These are phyloP conservation scores for Aspergillus brasiliensis DNA, from an alignment of 2,329 filamentous ascomycete genomes.

Conservation along the genomic window DNA sequence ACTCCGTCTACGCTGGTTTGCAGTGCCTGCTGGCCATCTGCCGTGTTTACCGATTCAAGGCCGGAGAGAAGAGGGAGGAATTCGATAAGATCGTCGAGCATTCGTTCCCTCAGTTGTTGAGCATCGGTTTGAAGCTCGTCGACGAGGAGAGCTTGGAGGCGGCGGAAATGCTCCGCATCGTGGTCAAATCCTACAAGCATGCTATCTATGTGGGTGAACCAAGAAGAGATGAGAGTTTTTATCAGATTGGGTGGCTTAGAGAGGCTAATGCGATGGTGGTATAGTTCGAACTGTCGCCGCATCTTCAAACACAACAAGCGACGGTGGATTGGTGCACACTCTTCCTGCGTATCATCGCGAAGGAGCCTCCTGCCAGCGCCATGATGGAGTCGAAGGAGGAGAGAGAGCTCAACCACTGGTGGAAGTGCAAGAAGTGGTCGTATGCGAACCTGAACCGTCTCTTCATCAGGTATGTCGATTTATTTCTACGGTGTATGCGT, in stretches of 20 bases:
- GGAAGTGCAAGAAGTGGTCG: conserved; percentile 99
- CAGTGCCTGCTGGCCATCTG: conserved; percentile 94
- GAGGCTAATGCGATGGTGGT: conserved; percentile 33
- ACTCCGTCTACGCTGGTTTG: conserved; percentile 86
- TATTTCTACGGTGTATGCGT: not conserved
- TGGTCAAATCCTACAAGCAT: conserved; percentile 97
- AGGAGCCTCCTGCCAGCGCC: conserved; percentile 75
- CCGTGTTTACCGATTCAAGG: conserved; percentile 93
- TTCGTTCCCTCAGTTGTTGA: conserved; percentile 83
- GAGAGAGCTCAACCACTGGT: conserved; percentile 94
- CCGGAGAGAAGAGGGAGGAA: conserved; percentile 76
- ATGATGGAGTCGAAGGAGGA: conserved; percentile 80
- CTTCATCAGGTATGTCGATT: conserved; percentile 72
- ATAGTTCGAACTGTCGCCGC: conserved; percentile 81
- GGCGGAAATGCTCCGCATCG: conserved; percentile 92
- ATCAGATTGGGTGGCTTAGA: not conserved
- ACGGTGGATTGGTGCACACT: conserved; percentile 96
- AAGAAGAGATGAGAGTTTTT: not conserved
- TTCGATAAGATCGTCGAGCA: conserved; percentile 93
- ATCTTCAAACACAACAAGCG: conserved; percentile 74
- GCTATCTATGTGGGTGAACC: conserved; percentile 78
- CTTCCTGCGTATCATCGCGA: conserved; percentile 87
- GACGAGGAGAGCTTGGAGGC: conserved; percentile 91
- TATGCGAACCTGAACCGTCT: conserved; percentile 97
- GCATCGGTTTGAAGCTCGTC: conserved; percentile 84